Conservation (phyloP, 2,329 filamentous ascomycete species). For the Phaeosphaeria sp. region DNA sequence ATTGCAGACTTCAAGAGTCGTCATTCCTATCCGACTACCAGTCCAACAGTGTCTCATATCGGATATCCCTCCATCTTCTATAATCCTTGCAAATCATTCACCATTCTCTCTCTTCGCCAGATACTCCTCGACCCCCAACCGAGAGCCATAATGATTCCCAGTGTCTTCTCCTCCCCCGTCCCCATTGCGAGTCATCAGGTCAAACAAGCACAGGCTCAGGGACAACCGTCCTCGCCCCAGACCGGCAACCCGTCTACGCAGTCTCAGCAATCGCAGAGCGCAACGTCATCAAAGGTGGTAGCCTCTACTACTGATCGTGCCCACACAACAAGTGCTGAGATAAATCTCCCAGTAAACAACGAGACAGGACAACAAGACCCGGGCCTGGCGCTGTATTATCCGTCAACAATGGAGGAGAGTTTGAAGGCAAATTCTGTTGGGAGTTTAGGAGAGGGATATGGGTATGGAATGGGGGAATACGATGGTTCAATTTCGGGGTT, state of each 20-base stretch:
- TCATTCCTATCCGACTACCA: not conserved
- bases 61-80: not conserved
- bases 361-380: not conserved
- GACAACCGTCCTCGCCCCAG: not conserved
- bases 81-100: not conserved
- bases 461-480: not conserved
- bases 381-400: not conserved
- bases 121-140: not conserved
- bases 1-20: not conserved
- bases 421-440: not conserved
- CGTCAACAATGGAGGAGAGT: not conserved
- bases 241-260: not conserved
- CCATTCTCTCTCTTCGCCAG: not conserved
- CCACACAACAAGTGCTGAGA: not conserved
- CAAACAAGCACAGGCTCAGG: not conserved
- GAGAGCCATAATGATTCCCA: conserved; percentile 1
- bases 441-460: not conserved
- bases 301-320: not conserved
- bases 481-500: not conserved
- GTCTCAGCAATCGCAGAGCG: not conserved
- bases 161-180: conserved; percentile 1
- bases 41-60: not conserved
- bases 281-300: not conserved
- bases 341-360: not conserved
- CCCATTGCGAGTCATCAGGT: not conserved